phyloP scores from a whole-genome alignment of 2,329 filamentous ascomycete species.

The Fusarium sp. region DNA sequence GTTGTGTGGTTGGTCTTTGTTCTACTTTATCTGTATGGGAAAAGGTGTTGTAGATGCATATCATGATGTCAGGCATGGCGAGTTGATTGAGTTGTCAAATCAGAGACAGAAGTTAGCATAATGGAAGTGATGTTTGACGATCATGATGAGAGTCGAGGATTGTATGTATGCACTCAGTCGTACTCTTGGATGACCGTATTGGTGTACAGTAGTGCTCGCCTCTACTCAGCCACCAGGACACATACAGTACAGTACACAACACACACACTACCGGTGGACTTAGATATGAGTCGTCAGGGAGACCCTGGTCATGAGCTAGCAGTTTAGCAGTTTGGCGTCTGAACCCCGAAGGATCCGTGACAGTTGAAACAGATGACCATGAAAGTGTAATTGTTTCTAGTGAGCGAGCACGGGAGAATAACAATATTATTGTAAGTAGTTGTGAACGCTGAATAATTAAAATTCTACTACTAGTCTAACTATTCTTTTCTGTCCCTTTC shows the following conservation, averaged over 20 bases:
- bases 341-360: conserved; percentile 38
- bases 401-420: not conserved
- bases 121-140: conserved; percentile 8
- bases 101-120: conserved; percentile 5
- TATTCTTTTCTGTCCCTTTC: not conserved
- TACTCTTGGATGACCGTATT: not conserved
- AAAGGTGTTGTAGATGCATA: conserved; percentile 30
- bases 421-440: not conserved
- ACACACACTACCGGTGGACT: conserved; percentile 6
- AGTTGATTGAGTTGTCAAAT: conserved; percentile 9
- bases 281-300: conserved; percentile 22
- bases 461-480: not conserved
- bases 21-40: conserved; percentile 18
- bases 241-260: not conserved
- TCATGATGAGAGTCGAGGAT: conserved; percentile 9
- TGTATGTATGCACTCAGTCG: not conserved
- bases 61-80: conserved; percentile 25
- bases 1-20: conserved; percentile 13
- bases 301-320: conserved; percentile 13
- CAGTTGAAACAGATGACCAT: conserved; percentile 31
- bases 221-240: conserved; percentile 30
- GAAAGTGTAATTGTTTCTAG: not conserved
- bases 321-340: conserved; percentile 16
- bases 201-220: conserved; percentile 1
- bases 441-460: not conserved